Percentiles rank a stretch among this genome's conserved stretches.
phyloP scores from a whole-genome alignment of 352 stramenopile genomes.

The Globisporangium canariense region DNA sequence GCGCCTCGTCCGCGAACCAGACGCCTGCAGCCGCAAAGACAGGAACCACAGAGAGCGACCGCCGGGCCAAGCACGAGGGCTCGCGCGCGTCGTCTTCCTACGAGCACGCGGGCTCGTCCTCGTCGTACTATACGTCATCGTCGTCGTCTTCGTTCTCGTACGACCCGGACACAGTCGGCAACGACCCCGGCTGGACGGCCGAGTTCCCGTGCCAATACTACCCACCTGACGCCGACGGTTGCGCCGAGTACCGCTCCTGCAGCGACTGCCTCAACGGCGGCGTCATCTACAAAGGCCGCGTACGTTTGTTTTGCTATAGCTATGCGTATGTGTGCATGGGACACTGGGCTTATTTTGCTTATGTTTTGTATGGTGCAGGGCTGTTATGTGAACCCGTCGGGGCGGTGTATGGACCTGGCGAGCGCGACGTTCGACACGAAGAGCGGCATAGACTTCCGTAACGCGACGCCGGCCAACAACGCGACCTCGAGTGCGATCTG shows the following conservation, averaged over 20 bases:
- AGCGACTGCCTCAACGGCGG: constrained; percentile 45
- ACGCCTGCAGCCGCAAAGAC: background rate
- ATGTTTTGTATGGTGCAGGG: constrained; percentile 4
- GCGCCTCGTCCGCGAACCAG: constrained; percentile 1
- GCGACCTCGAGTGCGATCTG: constrained; percentile 13
- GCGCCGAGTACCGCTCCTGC: constrained; percentile 40
- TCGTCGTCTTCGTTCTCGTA: constrained; percentile 15
- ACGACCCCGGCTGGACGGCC: constrained; percentile 18
- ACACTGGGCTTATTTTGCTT: background rate
- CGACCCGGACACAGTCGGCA: constrained; percentile 18
- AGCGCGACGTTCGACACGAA: constrained; percentile 16
- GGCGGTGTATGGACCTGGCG: constrained; percentile 13
- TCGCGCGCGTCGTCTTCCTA: constrained; percentile 13
- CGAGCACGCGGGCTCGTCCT: constrained; percentile 7
- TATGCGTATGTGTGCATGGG: constrained; percentile 13
- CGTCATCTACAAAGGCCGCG: constrained; percentile 19
- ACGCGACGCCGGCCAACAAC: constrained; percentile 16
- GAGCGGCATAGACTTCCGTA: constrained; percentile 19
- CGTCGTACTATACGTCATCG: constrained; percentile 9
- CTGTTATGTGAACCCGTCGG: constrained; percentile 17
- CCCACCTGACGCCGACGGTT: constrained; percentile 33
- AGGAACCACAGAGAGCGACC: background rate
- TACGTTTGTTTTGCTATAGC: constrained; percentile 7
- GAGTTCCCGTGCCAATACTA: constrained; percentile 37
- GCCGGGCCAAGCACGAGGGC: background rate